Conservation (phyloP, 2,329 filamentous ascomycete species). For the Paracorniculantispora psalliotae region DNA sequence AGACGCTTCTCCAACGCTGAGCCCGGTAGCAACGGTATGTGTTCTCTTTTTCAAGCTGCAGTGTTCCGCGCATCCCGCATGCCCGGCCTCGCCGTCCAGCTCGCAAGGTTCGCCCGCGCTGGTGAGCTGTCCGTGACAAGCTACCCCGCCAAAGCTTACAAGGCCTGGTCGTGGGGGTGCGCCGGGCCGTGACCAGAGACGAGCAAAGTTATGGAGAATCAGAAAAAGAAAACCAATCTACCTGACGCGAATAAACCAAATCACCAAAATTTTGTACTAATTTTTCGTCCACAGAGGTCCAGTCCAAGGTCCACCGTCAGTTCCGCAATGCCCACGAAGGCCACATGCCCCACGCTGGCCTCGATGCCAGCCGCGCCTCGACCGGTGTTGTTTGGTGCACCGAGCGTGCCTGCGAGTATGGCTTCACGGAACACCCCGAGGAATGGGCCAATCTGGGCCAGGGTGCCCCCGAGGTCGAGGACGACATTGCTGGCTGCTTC, state of each 20-base stretch:
- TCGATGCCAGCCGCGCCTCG: constrained; percentile 80
- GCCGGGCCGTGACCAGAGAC: neutral
- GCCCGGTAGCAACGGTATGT: constrained; percentile 51
- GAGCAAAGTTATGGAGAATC: neutral
- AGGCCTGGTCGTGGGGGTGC: neutral
- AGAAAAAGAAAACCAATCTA: too few species aligned
- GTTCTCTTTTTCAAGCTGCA: constrained; percentile 7
- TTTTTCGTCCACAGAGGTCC: constrained; percentile 55
- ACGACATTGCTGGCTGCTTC: constrained; percentile 87
- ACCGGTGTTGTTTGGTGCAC: constrained; percentile 95
- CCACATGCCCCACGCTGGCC: constrained; percentile 83
- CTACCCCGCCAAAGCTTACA: neutral
- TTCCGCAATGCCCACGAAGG: constrained; percentile 89
- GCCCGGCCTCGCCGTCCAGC: neutral
- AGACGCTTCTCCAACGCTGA: constrained; percentile 57
- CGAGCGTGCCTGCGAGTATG: constrained; percentile 82
- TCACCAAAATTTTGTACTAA: neutral
- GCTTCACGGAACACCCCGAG: constrained; percentile 76
- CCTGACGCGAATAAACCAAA: too few species aligned
- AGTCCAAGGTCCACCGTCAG: constrained; percentile 79
- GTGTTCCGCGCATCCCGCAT: constrained; percentile 9
- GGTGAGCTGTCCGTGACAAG: neutral
- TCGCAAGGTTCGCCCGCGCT: neutral
- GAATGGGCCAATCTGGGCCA: constrained; percentile 92
- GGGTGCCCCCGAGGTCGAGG: constrained; percentile 89